A percentile compares a stretch with the other conserved stretches of the same genome.
These are phyloP conservation scores for Emergomyces orientalis DNA, from an alignment of 2,329 filamentous ascomycete genomes.

Conservation along the genomic window DNA sequence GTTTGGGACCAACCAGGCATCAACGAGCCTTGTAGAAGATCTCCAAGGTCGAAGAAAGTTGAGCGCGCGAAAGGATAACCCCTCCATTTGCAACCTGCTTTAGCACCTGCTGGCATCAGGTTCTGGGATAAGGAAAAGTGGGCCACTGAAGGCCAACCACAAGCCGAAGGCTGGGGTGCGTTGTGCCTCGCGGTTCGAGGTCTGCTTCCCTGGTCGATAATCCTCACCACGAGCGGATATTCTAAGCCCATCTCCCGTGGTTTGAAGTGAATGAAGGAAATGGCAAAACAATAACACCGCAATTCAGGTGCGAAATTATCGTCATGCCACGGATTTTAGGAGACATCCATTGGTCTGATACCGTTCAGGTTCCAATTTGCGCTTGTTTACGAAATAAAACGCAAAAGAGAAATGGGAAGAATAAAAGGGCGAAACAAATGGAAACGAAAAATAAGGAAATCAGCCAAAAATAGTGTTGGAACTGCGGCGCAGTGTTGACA, in stretches of 20 bases:
- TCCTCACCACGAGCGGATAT: neutral
- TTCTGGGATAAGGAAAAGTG: neutral
- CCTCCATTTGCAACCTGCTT: neutral
- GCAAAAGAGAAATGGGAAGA: neutral
- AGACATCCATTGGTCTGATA: neutral
- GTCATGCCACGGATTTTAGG: neutral
- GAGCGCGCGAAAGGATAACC: neutral
- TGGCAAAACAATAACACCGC: neutral
- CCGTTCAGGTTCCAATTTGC: neutral
- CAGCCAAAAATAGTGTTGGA: neutral
- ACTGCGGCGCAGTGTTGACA: slow-evolving; percentile 2
- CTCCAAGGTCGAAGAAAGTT: neutral
- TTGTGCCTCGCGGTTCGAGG: slow-evolving; percentile 5
- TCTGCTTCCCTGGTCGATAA: neutral
- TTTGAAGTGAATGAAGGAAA: neutral
- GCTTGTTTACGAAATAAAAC: neutral
- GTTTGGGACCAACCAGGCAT: neutral
- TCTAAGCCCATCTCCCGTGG: neutral
- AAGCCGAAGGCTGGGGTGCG: neutral
- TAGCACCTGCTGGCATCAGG: neutral
- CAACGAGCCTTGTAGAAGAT: neutral
- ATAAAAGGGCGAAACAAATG: neutral
- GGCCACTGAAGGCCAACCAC: neutral
- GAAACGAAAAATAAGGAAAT: neutral
- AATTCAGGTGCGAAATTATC: neutral